Percentiles rank a stretch among this genome's conserved stretches.
These are phyloP conservation scores for Stemphylium lycopersici DNA, from an alignment of 2,329 filamentous ascomycete genomes.

Conservation along the genomic window DNA sequence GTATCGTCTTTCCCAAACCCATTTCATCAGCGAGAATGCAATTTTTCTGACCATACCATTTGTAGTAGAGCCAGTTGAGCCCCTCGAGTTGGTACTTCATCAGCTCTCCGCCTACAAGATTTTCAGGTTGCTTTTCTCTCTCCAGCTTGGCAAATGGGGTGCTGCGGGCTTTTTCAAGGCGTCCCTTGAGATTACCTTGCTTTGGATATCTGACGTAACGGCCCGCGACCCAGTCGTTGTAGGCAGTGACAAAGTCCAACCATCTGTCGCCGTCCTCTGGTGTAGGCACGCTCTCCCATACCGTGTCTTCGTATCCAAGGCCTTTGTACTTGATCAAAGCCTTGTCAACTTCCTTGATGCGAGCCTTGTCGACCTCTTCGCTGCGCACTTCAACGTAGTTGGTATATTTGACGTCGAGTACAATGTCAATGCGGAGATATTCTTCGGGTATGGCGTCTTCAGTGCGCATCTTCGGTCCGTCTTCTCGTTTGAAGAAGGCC, in stretches of 20 bases:
- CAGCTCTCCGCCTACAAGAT: constrained; percentile 76
- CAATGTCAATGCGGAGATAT: constrained; percentile 82
- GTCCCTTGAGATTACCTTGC: constrained; percentile 64
- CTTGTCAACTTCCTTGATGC: constrained; percentile 73
- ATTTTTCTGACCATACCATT: constrained; percentile 82
- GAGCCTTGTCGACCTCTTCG: constrained; percentile 72
- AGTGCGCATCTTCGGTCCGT: constrained; percentile 70
- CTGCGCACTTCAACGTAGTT: constrained; percentile 64
- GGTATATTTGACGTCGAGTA: constrained; percentile 79
- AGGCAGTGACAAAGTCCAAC: constrained; percentile 80
- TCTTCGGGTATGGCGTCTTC: constrained; percentile 88
- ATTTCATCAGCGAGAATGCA: constrained; percentile 96
- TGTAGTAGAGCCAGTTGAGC: constrained; percentile 92
- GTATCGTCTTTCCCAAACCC: constrained; percentile 96
- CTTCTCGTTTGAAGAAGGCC: constrained; percentile 75
- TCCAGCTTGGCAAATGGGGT: constrained; percentile 71
- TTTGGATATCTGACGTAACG: constrained; percentile 71
- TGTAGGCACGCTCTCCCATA: constrained; percentile 83
- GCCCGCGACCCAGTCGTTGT: constrained; percentile 83
- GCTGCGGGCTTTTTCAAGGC: constrained; percentile 70
- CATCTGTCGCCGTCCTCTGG: constrained; percentile 71
- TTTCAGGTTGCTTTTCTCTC: constrained; percentile 73
- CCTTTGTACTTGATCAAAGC: constrained; percentile 92
- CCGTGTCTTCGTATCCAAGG: constrained; percentile 84
- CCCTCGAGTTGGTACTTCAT: constrained; percentile 96